phyloP scores from a whole-genome alignment of 2,329 filamentous ascomycete genomes.

The Xylaria sp. region DNA sequence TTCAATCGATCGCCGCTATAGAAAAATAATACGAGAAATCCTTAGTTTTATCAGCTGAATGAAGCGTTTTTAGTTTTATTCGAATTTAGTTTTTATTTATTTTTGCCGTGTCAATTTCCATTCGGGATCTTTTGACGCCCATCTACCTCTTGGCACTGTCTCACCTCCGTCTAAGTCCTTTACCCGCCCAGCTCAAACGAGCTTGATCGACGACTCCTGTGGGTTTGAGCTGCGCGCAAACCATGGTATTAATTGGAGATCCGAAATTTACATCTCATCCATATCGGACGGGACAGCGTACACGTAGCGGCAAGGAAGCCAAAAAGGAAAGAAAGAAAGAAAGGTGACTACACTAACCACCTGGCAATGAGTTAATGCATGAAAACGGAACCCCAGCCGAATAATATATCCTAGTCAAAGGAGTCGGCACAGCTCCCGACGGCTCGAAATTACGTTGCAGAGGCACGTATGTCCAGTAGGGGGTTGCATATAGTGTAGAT shows the following conservation, averaged over 20 bases:
- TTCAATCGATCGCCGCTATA: too few relatives aligned
- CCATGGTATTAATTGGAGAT: constrained; percentile 13
- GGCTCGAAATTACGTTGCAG: constrained; percentile 15
- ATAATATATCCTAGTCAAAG: background rate
- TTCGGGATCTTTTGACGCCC: background rate
- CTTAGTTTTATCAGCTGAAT: background rate
- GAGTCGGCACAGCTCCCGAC: constrained; percentile 10
- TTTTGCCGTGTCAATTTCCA: too few relatives aligned
- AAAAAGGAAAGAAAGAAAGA: background rate
- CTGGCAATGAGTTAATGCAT: constrained; percentile 10
- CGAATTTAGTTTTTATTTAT: too few relatives aligned
- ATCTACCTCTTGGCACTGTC: constrained; percentile 45
- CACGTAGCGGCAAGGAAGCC: constrained; percentile 9
- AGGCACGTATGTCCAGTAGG: background rate
- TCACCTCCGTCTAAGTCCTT: constrained; percentile 32
- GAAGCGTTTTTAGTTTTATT: too few relatives aligned
- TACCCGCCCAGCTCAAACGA: constrained; percentile 39
- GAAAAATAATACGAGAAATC: background rate
- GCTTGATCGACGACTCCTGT: constrained; percentile 42
- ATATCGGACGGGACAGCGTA: background rate
- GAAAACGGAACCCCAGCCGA: constrained; percentile 13
- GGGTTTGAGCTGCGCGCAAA: constrained; percentile 30
- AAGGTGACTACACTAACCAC: background rate
- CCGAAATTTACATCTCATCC: background rate
- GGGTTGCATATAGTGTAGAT: background rate